Evolutionary conservation across 2,329 filamentous ascomycete genomes (phyloP).

Genomic region (Neonectria ditissima): DNA sequence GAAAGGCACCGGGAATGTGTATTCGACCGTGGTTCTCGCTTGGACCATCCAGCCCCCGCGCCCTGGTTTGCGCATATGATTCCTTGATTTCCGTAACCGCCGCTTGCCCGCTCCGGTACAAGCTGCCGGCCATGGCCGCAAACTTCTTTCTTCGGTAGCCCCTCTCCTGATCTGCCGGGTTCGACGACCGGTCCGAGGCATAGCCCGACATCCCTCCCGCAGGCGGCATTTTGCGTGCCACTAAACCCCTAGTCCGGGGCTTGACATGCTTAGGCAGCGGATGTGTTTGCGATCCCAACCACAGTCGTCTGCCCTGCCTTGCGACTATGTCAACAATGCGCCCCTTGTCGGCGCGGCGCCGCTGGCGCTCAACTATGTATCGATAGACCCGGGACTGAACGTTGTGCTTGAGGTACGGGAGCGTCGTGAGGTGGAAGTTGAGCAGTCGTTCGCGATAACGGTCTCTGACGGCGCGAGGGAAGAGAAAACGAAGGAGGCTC

Average conservation of each 20-base stretch:
- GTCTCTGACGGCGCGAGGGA: constrained; percentile 72
- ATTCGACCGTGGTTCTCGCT: constrained; percentile 47
- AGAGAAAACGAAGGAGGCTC: constrained; percentile 73
- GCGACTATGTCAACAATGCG: constrained; percentile 58
- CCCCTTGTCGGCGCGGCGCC: constrained; percentile 61
- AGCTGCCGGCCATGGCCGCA: constrained; percentile 70
- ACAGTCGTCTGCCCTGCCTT: constrained; percentile 58
- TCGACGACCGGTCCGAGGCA: constrained; percentile 45
- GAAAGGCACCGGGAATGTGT: constrained; percentile 80
- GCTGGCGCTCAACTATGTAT: constrained; percentile 75
- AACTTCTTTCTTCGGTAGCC: constrained; percentile 84
- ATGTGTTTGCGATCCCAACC: constrained; percentile 54
- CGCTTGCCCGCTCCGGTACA: constrained; percentile 67
- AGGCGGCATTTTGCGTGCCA: constrained; percentile 47
- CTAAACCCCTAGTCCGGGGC: constrained; percentile 47
- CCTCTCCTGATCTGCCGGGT: constrained; percentile 61
- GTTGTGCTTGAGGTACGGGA: constrained; percentile 77
- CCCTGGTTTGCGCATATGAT: constrained; percentile 67
- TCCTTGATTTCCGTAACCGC: constrained; percentile 70
- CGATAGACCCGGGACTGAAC: constrained; percentile 83
- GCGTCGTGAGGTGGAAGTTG: constrained; percentile 78
- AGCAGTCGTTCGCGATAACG: constrained; percentile 75
- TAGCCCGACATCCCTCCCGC: constrained; percentile 44
- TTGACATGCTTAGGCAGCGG: constrained; percentile 49
- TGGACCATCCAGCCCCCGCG: constrained; percentile 47